Base-by-base conservation (phyloP, 2,329 filamentous ascomycete species). In the Colletotrichum limetticola region DNA sequence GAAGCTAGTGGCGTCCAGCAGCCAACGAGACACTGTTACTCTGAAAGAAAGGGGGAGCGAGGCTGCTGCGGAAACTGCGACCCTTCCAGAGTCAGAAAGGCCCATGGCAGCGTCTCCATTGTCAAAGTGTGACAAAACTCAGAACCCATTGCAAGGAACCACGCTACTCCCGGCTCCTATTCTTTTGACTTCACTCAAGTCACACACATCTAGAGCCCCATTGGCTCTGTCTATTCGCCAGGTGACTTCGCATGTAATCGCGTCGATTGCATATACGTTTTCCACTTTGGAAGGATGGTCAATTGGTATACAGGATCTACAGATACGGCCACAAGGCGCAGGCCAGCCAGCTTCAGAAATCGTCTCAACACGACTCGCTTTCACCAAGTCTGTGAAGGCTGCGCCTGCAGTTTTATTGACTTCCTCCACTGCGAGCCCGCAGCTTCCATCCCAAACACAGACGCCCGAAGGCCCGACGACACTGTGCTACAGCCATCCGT, bases 301-400 rank as follows among this genome's bases (percentile, higher is more conserved):
- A 8, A 89, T 98, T 19, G 95, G 95, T 2, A 90, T 98, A n/a
- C 96, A 98, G 81, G 96, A 98, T 81, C 85, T 98, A 56, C 91
- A 93, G 71, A 87, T 97, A 56, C 82, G 78, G 1, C 78, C 77
- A 12, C 12, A 52, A 30, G 35, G 70, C 59, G 42, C 57, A 65
- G 16, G 66, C 70, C 22, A 79, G 5, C n/a, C 53, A 5, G 46
- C 62, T 12, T 53, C 84, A 0, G 80, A 83, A 14, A 79, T 86
- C 26, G 79, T 76, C 2, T 80, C 82, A 0, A 85, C 84, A 3
- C 78, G 81, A 8, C 77, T 86, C 4, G 85, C 85, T 16, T 85
- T 84, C 71, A 84, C 83, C 0, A 61, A 78, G 2, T 82, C 83
- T 1, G 71, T 84, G 5, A 73, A 75, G 24, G 67, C 74, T 49